phyloP scores from a whole-genome alignment of 257 asterid genomes.

The Capsicum baccatum region DNA sequence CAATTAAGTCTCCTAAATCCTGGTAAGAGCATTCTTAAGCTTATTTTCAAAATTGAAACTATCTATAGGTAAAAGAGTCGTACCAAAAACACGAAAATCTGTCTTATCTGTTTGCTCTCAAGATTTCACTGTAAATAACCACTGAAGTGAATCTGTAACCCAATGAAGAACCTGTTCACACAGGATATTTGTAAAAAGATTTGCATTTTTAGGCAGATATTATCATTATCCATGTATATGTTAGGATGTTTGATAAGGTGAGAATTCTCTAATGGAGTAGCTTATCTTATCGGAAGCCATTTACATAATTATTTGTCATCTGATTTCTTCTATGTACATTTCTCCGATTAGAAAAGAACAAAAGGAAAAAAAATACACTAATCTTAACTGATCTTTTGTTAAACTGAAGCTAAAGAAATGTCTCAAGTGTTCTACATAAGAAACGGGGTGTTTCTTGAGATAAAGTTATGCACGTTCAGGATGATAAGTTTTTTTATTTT shows the following conservation, averaged over 20 bases:
- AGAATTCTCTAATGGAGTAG: background rate
- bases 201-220: background rate
- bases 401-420: background rate
- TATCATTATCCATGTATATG: background rate
- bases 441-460: background rate
- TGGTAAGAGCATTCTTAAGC: slow-evolving; percentile 49
- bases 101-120: background rate
- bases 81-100: background rate
- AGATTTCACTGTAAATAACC: background rate
- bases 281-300: background rate
- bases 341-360: background rate
- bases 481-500: no score
- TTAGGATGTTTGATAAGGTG: background rate
- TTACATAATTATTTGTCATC: background rate
- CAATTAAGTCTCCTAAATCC: slow-evolving; percentile 78
- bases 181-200: slow-evolving; percentile 7
- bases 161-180: slow-evolving; percentile 14
- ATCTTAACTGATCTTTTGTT: background rate
- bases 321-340: background rate
- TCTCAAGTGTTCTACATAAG: background rate
- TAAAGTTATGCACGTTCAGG: background rate
- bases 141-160: background rate
- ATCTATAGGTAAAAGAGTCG: background rate
- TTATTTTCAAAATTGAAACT: background rate
- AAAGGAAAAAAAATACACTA: background rate